phyloP scores from a whole-genome alignment of 1,284 basidiomycete species.

The Cryptococcus sp. region DNA sequence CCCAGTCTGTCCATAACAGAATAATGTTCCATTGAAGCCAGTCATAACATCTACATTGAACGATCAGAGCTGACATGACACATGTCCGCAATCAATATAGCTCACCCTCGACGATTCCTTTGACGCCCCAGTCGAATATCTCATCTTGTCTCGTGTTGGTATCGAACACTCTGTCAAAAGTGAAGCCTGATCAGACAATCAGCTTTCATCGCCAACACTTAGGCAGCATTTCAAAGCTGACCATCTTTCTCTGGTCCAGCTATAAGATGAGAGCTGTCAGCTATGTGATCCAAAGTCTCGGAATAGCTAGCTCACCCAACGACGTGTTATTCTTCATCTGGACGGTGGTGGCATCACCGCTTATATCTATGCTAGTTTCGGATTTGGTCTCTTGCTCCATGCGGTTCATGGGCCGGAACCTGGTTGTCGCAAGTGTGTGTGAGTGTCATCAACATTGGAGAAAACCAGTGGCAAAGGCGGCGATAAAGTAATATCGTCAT shows the following conservation, averaged over 20 bases:
- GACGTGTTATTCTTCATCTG: constrained; percentile 65
- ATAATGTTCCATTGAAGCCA: constrained; percentile 98
- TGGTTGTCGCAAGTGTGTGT: constrained; percentile 43
- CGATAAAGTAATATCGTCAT: constrained; percentile 1
- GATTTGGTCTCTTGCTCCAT: constrained; percentile 87
- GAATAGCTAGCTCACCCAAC: constrained; percentile 65
- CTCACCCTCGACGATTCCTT: constrained; percentile 62
- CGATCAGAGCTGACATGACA: background rate
- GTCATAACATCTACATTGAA: constrained; percentile 86
- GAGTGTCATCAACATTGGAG: background rate
- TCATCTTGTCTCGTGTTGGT: constrained; percentile 89
- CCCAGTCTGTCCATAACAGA: constrained; percentile 99
- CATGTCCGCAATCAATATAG: background rate
- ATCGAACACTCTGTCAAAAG: constrained; percentile 95
- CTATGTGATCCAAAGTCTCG: constrained; percentile 2
- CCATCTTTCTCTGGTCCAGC: constrained; percentile 55
- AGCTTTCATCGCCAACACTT: constrained; percentile 7
- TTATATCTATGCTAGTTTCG: constrained; percentile 86
- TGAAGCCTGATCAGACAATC: constrained; percentile 66
- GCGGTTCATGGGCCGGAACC: constrained; percentile 93
- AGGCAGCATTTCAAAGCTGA: constrained; percentile 21
- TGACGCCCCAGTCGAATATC: constrained; percentile 98
- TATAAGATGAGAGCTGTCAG: constrained; percentile 21
- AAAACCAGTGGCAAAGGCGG: background rate
- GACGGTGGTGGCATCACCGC: constrained; percentile 78